Percentiles rank a stretch among this genome's conserved stretches.
phyloP scores from a whole-genome alignment of 352 stramenopile genomes.

The Hyaloperonospora brassicae region DNA sequence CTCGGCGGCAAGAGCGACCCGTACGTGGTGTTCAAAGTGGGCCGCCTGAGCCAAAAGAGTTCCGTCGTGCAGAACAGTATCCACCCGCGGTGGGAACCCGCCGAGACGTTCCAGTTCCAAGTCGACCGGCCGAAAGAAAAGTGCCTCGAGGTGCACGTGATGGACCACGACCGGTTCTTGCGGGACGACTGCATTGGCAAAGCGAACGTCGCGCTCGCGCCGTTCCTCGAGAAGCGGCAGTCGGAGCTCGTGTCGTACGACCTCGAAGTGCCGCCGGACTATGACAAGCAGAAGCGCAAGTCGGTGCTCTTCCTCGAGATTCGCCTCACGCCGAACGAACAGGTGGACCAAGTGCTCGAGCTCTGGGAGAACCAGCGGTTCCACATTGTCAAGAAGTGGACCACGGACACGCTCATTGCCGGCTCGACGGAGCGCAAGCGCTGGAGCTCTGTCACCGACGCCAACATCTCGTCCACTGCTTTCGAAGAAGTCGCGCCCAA shows the following conservation, averaged over 20 bases:
- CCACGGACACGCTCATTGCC: slow-evolving; percentile 40
- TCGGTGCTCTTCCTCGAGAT: slow-evolving; percentile 54
- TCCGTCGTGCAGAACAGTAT: slow-evolving; percentile 38
- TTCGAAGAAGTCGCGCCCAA: slow-evolving; percentile 65
- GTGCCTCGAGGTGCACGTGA: slow-evolving; percentile 46
- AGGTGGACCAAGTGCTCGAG: slow-evolving; percentile 59
- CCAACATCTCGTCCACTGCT: slow-evolving; percentile 47
- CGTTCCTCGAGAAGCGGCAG: slow-evolving; percentile 42
- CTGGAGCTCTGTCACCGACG: slow-evolving; percentile 58
- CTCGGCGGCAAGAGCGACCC: slow-evolving; percentile 71
- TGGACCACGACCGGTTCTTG: slow-evolving; percentile 56
- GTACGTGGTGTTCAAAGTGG: slow-evolving; percentile 61
- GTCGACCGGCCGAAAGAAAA: slow-evolving; percentile 53
- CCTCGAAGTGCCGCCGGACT: slow-evolving; percentile 43
- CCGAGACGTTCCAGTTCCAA: slow-evolving; percentile 59
- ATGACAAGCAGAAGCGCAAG: slow-evolving; percentile 54
- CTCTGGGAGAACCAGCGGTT: slow-evolving; percentile 83
- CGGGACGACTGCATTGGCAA: slow-evolving; percentile 54
- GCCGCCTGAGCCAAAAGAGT: slow-evolving; percentile 39
- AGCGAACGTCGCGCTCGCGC: slow-evolving; percentile 38
- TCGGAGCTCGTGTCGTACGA: slow-evolving; percentile 49
- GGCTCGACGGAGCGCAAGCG: slow-evolving; percentile 57
- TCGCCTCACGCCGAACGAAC: slow-evolving; percentile 37
- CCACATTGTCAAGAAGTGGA: slow-evolving; percentile 74
- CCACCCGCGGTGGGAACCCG: slow-evolving; percentile 48